phyloP scores from a whole-genome alignment of 2,329 filamentous ascomycete genomes.

The Teratosphaeria gauchensis region DNA sequence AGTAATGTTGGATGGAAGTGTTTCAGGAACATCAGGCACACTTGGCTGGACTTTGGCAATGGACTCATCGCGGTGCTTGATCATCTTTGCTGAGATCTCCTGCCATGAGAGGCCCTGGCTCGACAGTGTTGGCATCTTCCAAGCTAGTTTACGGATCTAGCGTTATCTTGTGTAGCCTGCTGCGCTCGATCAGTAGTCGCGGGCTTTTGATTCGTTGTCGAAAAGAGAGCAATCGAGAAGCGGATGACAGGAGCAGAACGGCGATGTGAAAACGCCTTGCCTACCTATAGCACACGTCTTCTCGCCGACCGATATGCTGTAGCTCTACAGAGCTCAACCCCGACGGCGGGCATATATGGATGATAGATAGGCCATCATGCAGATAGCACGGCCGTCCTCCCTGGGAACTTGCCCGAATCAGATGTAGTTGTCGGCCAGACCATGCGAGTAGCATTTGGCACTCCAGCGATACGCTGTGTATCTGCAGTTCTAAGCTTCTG shows the following conservation, averaged over 20 bases:
- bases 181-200: background rate
- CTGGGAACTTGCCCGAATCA: background rate
- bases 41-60: conserved; percentile 20
- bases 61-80: background rate
- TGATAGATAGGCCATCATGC: background rate
- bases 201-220: background rate
- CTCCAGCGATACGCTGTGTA: too few species aligned
- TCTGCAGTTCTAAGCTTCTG: too few species aligned
- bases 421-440: background rate
- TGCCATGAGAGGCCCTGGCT: conserved; percentile 1
- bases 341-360: background rate
- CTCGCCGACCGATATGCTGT: background rate
- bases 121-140: background rate
- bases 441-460: background rate
- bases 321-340: background rate
- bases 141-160: background rate
- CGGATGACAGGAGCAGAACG: background rate
- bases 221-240: background rate
- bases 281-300: background rate
- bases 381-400: background rate
- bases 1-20: conserved; percentile 38
- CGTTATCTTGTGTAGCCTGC: background rate
- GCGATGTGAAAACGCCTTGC: background rate
- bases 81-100: background rate
- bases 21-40: conserved; percentile 27